Evolutionary conservation across 345 rosid genomes (phyloP), one percentile per base, ranked within the genome.

Genomic region (Carallia pectinifolia): DNA sequence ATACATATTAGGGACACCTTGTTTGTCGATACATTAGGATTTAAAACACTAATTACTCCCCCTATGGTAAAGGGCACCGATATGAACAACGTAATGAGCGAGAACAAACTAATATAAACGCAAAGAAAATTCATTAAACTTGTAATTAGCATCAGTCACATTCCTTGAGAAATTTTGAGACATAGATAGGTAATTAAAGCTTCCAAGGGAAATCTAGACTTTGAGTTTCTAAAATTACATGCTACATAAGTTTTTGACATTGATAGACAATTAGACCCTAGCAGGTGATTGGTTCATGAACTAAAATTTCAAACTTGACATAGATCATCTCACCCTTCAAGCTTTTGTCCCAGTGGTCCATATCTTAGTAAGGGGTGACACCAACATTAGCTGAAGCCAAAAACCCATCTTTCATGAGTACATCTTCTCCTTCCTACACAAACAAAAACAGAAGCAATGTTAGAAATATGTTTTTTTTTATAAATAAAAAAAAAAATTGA

Each of bases 341-440:
- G 15, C 48, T 15, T 40, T 40, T 8, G 13, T 9, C 48, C 48
- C 48, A 40, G 23, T 27, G 6, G 53, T 37, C 52, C 31, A 56
- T 31, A 36, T 38, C 12, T 61, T 63, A 53, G 68, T 67, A 74
- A n/a, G 72, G 77, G 39, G 77, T 37, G 40, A 68, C 73, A 55
- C 63, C 72, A 68, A 62, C 58, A 44, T 61, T 67, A 53, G 77
- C 72, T 54, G 77, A 68, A 44, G 64, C 53, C 12, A 74, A 63
- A 31, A 67, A 74, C 33, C 69, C 77, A 44, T 74, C 72, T 30
- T 67, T 74, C 64, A 62, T 68, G 58, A 74, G 37, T 40, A 68
- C 72, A 74, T 68, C 77, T 62, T 74, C 72, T 74, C 72, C 77
- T 74, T 74, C 77, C 77, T 74, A 23, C 50, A 55, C 1, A 33